Percentiles rank a stretch among this genome's conserved stretches.
These are phyloP conservation scores for Gonium pectorale DNA, from an alignment of 139 green algal species.

Conservation along the genomic window DNA sequence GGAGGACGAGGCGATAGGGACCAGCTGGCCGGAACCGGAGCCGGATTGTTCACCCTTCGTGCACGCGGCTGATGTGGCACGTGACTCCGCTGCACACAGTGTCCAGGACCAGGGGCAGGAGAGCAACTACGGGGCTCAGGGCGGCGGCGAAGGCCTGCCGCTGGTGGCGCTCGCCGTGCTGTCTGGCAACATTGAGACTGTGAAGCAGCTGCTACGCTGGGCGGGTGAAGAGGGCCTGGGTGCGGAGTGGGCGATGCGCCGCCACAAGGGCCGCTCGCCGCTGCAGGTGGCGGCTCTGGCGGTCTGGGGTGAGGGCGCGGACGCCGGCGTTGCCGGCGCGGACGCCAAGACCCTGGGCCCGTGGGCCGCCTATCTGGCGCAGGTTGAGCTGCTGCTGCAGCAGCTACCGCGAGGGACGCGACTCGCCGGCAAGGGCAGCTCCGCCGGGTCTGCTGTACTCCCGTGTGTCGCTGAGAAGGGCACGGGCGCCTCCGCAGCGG, in stretches of 20 bases:
- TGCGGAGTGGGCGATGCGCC: neutral
- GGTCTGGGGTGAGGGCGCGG: neutral
- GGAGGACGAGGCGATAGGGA: too few species aligned
- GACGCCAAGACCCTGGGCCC: neutral
- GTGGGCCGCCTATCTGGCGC: neutral
- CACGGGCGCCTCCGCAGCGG: too few species aligned
- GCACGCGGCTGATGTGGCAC: too few species aligned
- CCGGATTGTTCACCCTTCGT: too few species aligned
- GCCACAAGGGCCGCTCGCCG: neutral
- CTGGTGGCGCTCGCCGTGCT: conserved; percentile 1
- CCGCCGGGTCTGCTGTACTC: too few species aligned
- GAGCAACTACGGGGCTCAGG: too few species aligned
- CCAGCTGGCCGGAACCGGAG: too few species aligned
- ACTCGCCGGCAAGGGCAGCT: too few species aligned
- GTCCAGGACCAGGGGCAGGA: too few species aligned
- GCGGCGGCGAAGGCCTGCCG: conserved; percentile 5
- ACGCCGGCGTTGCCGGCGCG: neutral
- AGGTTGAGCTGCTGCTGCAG: conserved; percentile 9
- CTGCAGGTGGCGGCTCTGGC: neutral
- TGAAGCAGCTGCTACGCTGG: neutral
- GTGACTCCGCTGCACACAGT: too few species aligned
- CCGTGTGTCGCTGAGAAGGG: too few species aligned
- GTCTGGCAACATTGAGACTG: neutral
- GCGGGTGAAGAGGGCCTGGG: conserved; percentile 13
- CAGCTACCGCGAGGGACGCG: too few species aligned